Percentiles rank a stretch among this genome's conserved stretches.
These are phyloP conservation scores for Tolypocladium inflatum DNA, from an alignment of 2,329 filamentous ascomycete species.

Conservation along the genomic window DNA sequence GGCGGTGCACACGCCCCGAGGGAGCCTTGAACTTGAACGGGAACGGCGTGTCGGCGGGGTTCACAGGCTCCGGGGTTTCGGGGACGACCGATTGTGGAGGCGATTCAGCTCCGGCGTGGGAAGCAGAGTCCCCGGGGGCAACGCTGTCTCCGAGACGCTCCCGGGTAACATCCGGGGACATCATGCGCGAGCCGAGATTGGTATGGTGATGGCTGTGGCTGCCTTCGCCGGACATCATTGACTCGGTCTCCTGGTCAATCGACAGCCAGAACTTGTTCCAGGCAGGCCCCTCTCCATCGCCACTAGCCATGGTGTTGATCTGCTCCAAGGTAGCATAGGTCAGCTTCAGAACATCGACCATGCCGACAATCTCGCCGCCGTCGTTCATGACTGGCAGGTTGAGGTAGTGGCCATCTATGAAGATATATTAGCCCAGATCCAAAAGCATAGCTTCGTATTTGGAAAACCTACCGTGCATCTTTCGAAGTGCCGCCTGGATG, in stretches of 20 bases:
- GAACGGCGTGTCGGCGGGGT: constrained; percentile 68
- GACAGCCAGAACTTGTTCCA: constrained; percentile 99
- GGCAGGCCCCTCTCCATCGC: constrained; percentile 85
- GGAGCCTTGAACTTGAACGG: constrained; percentile 99
- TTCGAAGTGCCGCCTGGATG: constrained; percentile 92
- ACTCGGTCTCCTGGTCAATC: constrained; percentile 88
- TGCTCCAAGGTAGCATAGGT: constrained; percentile 97
- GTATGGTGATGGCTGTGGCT: constrained; percentile 59
- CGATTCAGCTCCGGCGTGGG: constrained; percentile 76
- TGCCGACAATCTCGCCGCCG: constrained; percentile 91
- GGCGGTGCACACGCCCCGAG: constrained; percentile 82
- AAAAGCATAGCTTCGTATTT: background rate
- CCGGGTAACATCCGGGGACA: constrained; percentile 69
- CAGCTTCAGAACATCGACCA: constrained; percentile 97
- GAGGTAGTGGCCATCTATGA: constrained; percentile 85
- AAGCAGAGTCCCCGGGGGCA: constrained; percentile 87
- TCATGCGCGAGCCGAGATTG: constrained; percentile 59
- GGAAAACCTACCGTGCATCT: constrained; percentile 81
- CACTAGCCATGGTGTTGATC: constrained; percentile 87
- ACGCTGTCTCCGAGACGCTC: constrained; percentile 73
- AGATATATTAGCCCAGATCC: background rate
- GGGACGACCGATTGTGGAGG: constrained; percentile 57
- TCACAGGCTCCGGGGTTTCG: constrained; percentile 36
- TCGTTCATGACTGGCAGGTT: constrained; percentile 99
- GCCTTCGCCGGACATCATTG: constrained; percentile 86